Evolutionary conservation across 2,329 filamentous ascomycete genomes (phyloP).

Genomic region (Bipolaris gigantea): DNA sequence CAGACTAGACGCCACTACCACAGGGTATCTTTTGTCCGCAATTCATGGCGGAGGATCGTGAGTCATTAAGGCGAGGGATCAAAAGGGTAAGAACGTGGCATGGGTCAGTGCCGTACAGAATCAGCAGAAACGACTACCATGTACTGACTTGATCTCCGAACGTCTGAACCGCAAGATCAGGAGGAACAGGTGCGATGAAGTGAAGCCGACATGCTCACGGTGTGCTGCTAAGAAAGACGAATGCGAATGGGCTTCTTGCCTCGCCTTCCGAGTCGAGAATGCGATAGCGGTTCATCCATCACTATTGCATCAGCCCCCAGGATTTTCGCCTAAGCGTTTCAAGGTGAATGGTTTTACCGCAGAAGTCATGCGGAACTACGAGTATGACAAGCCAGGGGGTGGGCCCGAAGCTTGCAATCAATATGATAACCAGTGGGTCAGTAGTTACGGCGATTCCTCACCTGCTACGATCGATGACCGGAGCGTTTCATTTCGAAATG

Average conservation of each 20-base stretch:
- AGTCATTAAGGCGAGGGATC: neutral
- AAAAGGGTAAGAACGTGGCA: constrained; percentile 11
- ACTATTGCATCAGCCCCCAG: constrained; percentile 3
- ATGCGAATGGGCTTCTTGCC: constrained; percentile 20
- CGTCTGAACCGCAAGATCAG: constrained; percentile 22
- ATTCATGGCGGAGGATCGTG: neutral
- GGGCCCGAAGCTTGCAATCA: neutral
- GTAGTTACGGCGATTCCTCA: neutral
- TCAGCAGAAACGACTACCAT: neutral
- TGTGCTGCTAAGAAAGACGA: constrained; percentile 18
- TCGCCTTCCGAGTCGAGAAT: constrained; percentile 22
- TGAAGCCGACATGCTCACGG: constrained; percentile 19
- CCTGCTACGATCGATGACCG: neutral
- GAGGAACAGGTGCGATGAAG: constrained; percentile 23
- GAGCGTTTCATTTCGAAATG: neutral
- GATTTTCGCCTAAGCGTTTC: constrained; percentile 6
- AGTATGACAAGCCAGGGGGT: neutral
- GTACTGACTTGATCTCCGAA: neutral
- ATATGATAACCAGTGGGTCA: neutral
- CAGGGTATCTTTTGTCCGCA: neutral
- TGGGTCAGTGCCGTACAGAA: neutral
- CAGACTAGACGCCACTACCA: neutral
- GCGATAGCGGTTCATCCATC: constrained; percentile 8
- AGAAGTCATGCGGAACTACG: constrained; percentile 17
- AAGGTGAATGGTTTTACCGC: constrained; percentile 13